Evolutionary conservation across 1,284 basidiomycete species (phyloP).

Genomic region (Testicularia cyperi): DNA sequence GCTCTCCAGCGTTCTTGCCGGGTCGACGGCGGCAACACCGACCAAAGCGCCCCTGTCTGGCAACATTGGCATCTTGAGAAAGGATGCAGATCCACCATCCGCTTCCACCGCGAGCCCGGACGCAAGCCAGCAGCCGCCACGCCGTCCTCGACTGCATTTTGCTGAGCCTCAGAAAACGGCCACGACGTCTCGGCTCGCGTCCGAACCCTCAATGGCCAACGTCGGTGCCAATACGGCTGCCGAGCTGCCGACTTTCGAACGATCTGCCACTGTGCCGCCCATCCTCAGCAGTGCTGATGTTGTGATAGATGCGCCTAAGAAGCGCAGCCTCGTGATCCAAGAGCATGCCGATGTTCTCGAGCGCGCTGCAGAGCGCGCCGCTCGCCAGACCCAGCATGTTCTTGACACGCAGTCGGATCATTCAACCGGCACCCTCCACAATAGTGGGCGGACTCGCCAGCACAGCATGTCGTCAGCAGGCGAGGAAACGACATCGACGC

Average conservation of each 20-base stretch:
- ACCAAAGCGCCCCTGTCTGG: background rate
- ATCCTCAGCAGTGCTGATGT: too few species aligned
- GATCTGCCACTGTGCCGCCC: too few species aligned
- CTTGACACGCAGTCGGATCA: too few species aligned
- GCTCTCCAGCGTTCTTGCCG: background rate
- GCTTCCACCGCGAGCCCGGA: too few species aligned
- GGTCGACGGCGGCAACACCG: background rate
- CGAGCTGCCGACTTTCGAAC: background rate
- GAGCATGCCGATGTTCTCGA: constrained; percentile 35
- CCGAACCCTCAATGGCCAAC: background rate
- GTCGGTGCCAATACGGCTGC: background rate
- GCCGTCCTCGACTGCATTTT: constrained; percentile 25
- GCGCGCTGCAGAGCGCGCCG: constrained; percentile 32
- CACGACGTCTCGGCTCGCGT: constrained; percentile 1
- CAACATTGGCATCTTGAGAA: constrained; percentile 1
- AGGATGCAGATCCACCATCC: background rate
- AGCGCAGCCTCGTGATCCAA: constrained; percentile 37
- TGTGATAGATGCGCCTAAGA: constrained; percentile 8
- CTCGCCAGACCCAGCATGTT: constrained; percentile 17
- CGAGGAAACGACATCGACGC: constrained; percentile 31
- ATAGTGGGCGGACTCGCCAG: constrained; percentile 5
- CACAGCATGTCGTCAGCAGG: constrained; percentile 35
- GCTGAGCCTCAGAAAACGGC: constrained; percentile 10
- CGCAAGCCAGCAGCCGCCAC: constrained; percentile 1
- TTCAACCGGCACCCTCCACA: too few species aligned